phyloP scores from a whole-genome alignment of 1,139 yeast species.

The Lodderomyces beijingensis region DNA sequence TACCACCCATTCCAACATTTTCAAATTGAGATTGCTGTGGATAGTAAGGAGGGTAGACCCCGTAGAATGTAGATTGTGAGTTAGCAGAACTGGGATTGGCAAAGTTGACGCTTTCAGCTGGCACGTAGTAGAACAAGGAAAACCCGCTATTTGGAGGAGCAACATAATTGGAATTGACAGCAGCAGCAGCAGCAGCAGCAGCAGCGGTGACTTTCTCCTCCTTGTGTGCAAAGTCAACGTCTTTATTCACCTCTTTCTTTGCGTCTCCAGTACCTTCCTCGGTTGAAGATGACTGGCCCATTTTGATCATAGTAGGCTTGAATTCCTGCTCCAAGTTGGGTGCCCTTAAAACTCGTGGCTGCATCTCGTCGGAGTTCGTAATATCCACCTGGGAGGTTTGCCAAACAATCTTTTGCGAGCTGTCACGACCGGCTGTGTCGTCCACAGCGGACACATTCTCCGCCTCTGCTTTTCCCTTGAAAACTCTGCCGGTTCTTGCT shows the following conservation, averaged over 20 bases:
- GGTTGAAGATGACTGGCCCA: no score
- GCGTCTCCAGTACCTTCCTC: neutral
- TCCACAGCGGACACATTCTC: neutral
- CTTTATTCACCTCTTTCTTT: neutral
- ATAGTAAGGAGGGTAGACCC: conserved; percentile 17
- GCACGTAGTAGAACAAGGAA: conserved; percentile 24
- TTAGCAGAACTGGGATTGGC: conserved; percentile 5
- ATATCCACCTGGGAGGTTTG: conserved; percentile 6
- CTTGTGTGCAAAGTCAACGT: neutral
- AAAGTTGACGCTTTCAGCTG: conserved; percentile 12
- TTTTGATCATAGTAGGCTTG: no score
- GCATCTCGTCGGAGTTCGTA: no score
- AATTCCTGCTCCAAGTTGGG: no score
- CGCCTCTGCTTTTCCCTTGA: conserved; percentile 5
- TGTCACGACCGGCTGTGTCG: neutral
- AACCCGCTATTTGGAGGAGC: conserved; percentile 9
- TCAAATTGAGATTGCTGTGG: conserved; percentile 5
- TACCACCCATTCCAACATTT: neutral
- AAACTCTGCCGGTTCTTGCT: conserved; percentile 1
- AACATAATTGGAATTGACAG: conserved; percentile 1
- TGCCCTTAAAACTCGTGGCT: no score
- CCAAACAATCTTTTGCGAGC: conserved; percentile 5
- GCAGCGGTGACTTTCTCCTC: conserved; percentile 1
- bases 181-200: neutral
- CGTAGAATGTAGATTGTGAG: conserved; percentile 14